Evolutionary conservation across 768 basidiomycete genomes (phyloP), one percentile per base, ranked within the genome.

Genomic region (Mrakia frigida): DNA sequence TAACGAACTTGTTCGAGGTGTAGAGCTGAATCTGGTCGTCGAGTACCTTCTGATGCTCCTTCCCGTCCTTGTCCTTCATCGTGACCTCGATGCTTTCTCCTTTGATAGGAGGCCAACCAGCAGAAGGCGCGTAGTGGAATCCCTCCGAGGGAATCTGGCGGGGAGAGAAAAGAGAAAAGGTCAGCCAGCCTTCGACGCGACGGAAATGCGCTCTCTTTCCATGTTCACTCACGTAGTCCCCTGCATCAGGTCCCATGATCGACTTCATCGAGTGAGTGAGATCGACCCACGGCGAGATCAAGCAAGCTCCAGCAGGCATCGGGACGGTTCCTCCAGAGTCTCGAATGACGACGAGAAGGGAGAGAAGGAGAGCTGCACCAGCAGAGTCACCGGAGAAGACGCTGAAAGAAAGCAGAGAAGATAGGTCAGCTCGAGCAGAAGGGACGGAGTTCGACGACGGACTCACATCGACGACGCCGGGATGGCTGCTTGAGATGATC

Each of bases 371-470:
- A 0, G 93, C 94, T 6, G 94, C 97, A 7, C 97, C 97, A 0
- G 96, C 94, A 31, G 93, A 94, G 84, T 94, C 94, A 2, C 97
- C 97, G 0, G 90, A 90, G 25, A 98, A 84, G 16, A 98, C 87
- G 56, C 98, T 67, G 63, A 35, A 90, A 31, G 46, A 37, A 14
- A 16, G 0, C 3, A n/a, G 23, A 67, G 90, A 86, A n/a, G 41
- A 14, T 16, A 52, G 31, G 28, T 11, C 70, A 14, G 41, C 39
- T 18, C 23, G 41, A 28, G 39, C 18, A 70, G 2, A 21, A n/a
- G 21, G 13, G 14, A 37, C 13, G 3, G 9, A 18, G 11, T 18
- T 23, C 39, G 28, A 11, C 23, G 4, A 18, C 46, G 70, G 2
- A 52, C 70, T 18, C 18, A 70, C 70, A 71, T 77, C 79, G 90